Evolutionary conservation across 2,329 filamentous ascomycete species (phyloP), one percentile per base, ranked within the genome.

Genomic region (Podosphaera leucotricha): DNA sequence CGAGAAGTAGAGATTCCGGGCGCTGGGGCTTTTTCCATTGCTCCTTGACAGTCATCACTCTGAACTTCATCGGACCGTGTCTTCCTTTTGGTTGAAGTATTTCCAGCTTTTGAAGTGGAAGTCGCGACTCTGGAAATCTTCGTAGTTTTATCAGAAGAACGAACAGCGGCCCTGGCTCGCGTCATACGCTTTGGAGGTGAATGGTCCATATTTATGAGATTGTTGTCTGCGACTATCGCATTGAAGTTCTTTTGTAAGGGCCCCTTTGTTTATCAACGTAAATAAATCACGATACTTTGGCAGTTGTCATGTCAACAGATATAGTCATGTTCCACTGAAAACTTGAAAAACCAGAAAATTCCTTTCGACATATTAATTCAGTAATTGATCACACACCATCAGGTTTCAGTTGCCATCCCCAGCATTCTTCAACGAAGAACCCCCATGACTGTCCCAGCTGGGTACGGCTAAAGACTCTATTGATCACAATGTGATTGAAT

Each of bases 161-260:
- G 63, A 33, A 62, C 61, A 41, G 64, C 63, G 46, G 62, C 64
- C 51, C 63, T 55, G 38, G 65, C 63, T 50, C 71, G 67, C 48
- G 71, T 75, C 54, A 74, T 65, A 50, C 71, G 67, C 60, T 72
- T 72, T 30, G 71, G 71, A 43, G 71, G 70, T 46, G 68, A 73
- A 50, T 62, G 57, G 43, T 60, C 59, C 70, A 75, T 72, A 49
- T 43, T 62, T 43, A 38, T 44, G 46, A 26, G 45, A 43, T 45
- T 33, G 28, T 33, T 11, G 28, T 33, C 13, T 4, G 8, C 4
- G 28, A 33, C 13, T 7, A 24, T 13, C 28, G 15, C 10, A 11
- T 7, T 4, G 8, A 13, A n/a, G 28, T n/a, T n/a, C n/a, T n/a
- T n/a, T n/a, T n/a, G n/a, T n/a, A n/a, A n/a, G n/a, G n/a, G n/a